Conservation (phyloP, 495 filamentous ascomycete genomes). For the Hyaloscypha finlandica region DNA sequence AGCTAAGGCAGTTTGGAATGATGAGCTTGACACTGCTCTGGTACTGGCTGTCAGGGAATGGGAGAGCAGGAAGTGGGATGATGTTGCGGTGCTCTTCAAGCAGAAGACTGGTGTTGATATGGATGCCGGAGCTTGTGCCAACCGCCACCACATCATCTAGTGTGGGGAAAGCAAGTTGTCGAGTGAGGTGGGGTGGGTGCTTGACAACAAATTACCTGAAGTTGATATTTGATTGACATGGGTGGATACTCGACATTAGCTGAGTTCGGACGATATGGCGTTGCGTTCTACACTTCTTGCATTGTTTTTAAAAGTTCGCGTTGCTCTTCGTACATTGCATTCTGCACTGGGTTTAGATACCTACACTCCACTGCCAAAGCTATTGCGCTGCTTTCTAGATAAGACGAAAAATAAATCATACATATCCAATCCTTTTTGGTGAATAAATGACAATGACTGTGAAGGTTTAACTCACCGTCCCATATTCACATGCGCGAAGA, state of each 20-base stretch:
- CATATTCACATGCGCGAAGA: too few relatives aligned
- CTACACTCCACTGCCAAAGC: not conserved
- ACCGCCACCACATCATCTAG: constrained; percentile 6
- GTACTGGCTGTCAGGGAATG: constrained; percentile 10
- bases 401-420: not conserved
- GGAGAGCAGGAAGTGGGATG: constrained; percentile 20
- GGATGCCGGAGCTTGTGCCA: not conserved
- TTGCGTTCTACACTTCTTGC: not conserved
- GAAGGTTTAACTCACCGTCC: too few relatives aligned
- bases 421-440: too few relatives aligned
- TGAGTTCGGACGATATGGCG: not conserved
- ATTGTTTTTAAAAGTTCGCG: not conserved
- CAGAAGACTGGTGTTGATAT: constrained; percentile 17
- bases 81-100: constrained; percentile 18
- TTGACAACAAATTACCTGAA: too few relatives aligned
- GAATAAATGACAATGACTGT: too few relatives aligned
- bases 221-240: too few relatives aligned
- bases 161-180: not conserved
- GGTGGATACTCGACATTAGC: too few relatives aligned
- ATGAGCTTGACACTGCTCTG: constrained; percentile 21
- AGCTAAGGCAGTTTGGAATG: constrained; percentile 11
- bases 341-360: not conserved
- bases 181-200: too few relatives aligned
- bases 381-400: not conserved
- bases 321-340: not conserved